A percentile compares a stretch with the other conserved stretches of the same genome.
phyloP scores from a whole-genome alignment of 768 basidiomycete species.

The Rickenella mellea region DNA sequence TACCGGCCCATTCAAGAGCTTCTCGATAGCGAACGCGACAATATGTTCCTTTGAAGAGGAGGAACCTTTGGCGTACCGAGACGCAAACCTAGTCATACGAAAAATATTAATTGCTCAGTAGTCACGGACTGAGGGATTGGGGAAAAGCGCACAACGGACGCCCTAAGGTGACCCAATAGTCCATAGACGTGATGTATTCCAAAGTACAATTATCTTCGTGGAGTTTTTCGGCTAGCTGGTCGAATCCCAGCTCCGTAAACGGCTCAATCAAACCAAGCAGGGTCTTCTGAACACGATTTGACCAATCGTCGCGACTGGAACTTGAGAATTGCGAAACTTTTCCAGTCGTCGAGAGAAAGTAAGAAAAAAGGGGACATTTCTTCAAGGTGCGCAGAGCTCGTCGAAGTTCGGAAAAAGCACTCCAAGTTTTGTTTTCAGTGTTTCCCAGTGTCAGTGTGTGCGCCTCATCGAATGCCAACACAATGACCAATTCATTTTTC shows the following conservation, averaged over 20 bases:
- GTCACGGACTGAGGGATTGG: too few relatives aligned
- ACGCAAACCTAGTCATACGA: slow-evolving; percentile 6
- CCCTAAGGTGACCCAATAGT: slow-evolving; percentile 14
- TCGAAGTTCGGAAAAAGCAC: slow-evolving; percentile 7
- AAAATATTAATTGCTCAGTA: too few relatives aligned
- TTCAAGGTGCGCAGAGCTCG: slow-evolving; percentile 6
- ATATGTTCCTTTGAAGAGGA: slow-evolving; percentile 4
- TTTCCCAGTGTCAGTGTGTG: slow-evolving; percentile 6
- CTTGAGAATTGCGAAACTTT: slow-evolving; percentile 9
- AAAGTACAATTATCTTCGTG: slow-evolving; percentile 5
- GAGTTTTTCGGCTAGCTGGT: slow-evolving; percentile 13
- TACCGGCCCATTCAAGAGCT: slow-evolving; percentile 6
- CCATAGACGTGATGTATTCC: slow-evolving; percentile 8
- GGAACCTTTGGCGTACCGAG: slow-evolving; percentile 7
- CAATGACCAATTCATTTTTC: slow-evolving; percentile 6
- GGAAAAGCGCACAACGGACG: slow-evolving; percentile 15
- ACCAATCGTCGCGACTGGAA: not conserved
- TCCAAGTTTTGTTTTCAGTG: not conserved
- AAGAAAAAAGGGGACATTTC: slow-evolving; percentile 9
- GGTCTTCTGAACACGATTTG: slow-evolving; percentile 5
- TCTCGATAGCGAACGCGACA: slow-evolving; percentile 5
- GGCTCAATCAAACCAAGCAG: slow-evolving; percentile 8
- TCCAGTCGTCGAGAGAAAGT: slow-evolving; percentile 17
- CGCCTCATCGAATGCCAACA: slow-evolving; percentile 18
- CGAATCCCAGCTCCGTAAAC: slow-evolving; percentile 15